phyloP scores from a whole-genome alignment of 805 yeast species.

The Zygosaccharomyces siamensis region DNA sequence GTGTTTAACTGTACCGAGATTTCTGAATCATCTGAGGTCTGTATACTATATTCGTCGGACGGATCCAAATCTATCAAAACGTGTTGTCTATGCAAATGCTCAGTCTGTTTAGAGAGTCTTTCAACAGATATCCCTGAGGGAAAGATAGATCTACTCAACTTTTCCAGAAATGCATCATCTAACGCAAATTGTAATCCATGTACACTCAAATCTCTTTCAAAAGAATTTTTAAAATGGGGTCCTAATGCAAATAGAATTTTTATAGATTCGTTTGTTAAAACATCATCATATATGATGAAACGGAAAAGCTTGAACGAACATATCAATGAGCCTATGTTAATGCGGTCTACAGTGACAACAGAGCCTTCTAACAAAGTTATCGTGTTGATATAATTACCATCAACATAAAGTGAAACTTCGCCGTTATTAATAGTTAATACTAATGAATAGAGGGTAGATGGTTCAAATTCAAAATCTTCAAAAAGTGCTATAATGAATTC shows the following conservation, averaged over 20 bases:
- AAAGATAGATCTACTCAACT: background rate
- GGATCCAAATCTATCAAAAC: constrained; percentile 20
- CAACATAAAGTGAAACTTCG: constrained; percentile 20
- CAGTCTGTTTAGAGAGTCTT: background rate
- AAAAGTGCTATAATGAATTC: constrained; percentile 29
- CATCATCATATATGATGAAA: constrained; percentile 13
- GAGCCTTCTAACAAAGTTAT: constrained; percentile 19
- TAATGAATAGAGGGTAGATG: constrained; percentile 19
- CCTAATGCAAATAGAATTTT: constrained; percentile 12
- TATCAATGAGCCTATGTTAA: constrained; percentile 35
- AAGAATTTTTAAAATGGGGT: constrained; percentile 4
- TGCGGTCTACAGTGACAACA: constrained; percentile 8
- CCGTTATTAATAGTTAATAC: constrained; percentile 14
- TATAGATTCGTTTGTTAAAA: constrained; percentile 12
- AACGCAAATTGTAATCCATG: constrained; percentile 4
- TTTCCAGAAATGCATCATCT: constrained; percentile 13
- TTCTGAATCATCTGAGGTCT: background rate
- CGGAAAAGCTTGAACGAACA: constrained; percentile 29
- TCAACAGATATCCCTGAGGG: constrained; percentile 5
- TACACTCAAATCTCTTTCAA: constrained; percentile 2
- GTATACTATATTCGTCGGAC: constrained; percentile 13
- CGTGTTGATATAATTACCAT: constrained; percentile 21
- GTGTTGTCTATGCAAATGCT: constrained; percentile 15
- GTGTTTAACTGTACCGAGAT: background rate
- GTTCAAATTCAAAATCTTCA: constrained; percentile 27